Percentiles rank a stretch among this genome's conserved stretches.
phyloP scores from a whole-genome alignment of 768 basidiomycete genomes.

The Porphyrellus cyaneotinctus region DNA sequence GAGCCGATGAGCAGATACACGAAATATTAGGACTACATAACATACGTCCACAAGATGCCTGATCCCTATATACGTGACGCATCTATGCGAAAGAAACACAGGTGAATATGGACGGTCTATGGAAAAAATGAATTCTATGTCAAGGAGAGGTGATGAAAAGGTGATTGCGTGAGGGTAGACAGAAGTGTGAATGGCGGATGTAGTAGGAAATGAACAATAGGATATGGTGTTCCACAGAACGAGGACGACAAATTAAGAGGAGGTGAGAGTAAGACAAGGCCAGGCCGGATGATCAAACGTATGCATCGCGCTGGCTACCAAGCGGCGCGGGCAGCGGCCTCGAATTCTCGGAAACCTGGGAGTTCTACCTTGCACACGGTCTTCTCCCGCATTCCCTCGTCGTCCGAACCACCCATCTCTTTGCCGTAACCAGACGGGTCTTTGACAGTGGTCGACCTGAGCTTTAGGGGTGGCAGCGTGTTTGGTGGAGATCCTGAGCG shows the following conservation, averaged over 20 bases:
- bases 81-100: constrained; percentile 23
- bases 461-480: constrained; percentile 63
- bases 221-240: constrained; percentile 15
- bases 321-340: constrained; percentile 40
- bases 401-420: constrained; percentile 21
- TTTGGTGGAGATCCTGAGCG: constrained; percentile 70
- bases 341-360: constrained; percentile 61
- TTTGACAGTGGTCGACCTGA: constrained; percentile 27
- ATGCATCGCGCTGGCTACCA: constrained; percentile 16
- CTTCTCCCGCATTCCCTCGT: constrained; percentile 18
- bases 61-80: constrained; percentile 31
- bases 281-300: not conserved
- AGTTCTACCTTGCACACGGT: constrained; percentile 42
- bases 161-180: constrained; percentile 9
- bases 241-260: constrained; percentile 1
- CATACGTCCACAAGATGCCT: constrained; percentile 35
- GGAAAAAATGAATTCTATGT: constrained; percentile 20
- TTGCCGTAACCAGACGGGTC: constrained; percentile 13
- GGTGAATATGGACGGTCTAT: constrained; percentile 18
- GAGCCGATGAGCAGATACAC: constrained; percentile 24
- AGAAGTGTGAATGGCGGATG: constrained; percentile 4
- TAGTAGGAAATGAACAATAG: constrained; percentile 12
- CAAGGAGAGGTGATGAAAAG: constrained; percentile 1
- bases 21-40: constrained; percentile 32
- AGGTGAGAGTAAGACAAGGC: not conserved